Base-by-base conservation (phyloP, 768 basidiomycete species). In the Lactarius trivialis region DNA sequence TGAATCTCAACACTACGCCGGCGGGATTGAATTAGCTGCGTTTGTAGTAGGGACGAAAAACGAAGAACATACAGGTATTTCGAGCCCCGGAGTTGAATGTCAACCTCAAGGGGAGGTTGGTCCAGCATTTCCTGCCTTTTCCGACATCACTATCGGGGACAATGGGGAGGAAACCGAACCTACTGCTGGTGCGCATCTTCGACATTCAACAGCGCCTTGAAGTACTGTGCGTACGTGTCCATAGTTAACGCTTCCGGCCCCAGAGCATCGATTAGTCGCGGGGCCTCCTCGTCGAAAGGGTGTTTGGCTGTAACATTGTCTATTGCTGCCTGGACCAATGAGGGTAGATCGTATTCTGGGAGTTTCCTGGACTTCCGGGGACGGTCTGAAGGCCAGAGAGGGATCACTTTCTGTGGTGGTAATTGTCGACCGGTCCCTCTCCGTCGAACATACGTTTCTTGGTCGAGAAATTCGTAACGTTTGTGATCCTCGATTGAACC, bases 171-270 rank as follows among this genome's bases (percentile, higher is more conserved):
- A 36, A 8, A 69, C 30, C 72, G 69, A 5, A 84, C 79, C 30
- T 73, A 66, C 70, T 85, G 83, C 7, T 85, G 83, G 14, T 77
- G 76, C 15, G 77, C 76, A 41, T 73, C 72, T 51, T 64, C 55
- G 6, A 66, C 33, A 21, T 58, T 60, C 8, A 67, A 33, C 36
- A 63, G 30, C 3, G 58, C 57, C n/a, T 55, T 41, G 48, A 59
- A 63, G 36, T 39, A 59, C 32, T 59, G 30, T n/a, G 45, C 14
- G 24, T 59, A 63, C 11, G 58, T 63, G 21, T 55, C 58, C 15
- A 59, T 41, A 21, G 26, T 41, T 9, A 63, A 43, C 0, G n/a
- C 28, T 4, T 1, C 15, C 2, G 62, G 62, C 32, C 17, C 19
- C 45, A 59, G 36, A 5, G 2, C 11, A 4, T 12, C 0, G 19